Percentiles rank a stretch among this genome's conserved stretches.
Evolutionary conservation across 495 filamentous ascomycete genomes (phyloP).

Genomic region (Trichoderma orchidacearum): DNA sequence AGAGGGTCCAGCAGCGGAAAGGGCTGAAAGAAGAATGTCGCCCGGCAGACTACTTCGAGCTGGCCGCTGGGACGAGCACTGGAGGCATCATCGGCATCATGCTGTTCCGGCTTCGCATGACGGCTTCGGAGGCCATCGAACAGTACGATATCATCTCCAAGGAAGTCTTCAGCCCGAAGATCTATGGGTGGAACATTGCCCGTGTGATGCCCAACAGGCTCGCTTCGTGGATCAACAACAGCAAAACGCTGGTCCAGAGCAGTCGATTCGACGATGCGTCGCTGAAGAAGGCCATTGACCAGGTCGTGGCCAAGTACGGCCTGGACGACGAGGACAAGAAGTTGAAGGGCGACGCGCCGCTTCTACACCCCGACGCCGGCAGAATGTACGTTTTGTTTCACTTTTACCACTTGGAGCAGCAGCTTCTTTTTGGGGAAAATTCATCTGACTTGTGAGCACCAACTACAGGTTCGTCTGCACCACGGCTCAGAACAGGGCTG

Average conservation of each 20-base stretch:
- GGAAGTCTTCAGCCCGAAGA: slow-evolving; percentile 23
- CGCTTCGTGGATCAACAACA: slow-evolving; percentile 13
- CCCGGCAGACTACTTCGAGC: slow-evolving; percentile 32
- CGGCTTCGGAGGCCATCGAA: slow-evolving; percentile 27
- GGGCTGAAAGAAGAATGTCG: slow-evolving; percentile 8
- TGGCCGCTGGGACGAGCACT: slow-evolving; percentile 21
- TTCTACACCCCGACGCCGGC: slow-evolving; percentile 19
- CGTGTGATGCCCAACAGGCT: slow-evolving; percentile 8
- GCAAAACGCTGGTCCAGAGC: neutral
- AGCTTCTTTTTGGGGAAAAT: too few relatives aligned
- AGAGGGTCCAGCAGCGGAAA: neutral
- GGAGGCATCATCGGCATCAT: slow-evolving; percentile 24
- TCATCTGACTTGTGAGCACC: too few relatives aligned
- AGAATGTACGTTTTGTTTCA: slow-evolving; percentile 16
- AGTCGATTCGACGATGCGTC: slow-evolving; percentile 21
- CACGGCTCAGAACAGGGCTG: neutral
- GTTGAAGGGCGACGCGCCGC: slow-evolving; percentile 8
- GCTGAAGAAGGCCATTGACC: slow-evolving; percentile 27
- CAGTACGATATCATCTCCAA: slow-evolving; percentile 24
- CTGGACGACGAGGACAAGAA: slow-evolving; percentile 15
- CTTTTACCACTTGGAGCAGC: too few relatives aligned
- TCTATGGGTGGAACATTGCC: slow-evolving; percentile 16
- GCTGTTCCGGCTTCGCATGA: slow-evolving; percentile 26
- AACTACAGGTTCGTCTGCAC: neutral
- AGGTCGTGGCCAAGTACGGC: slow-evolving; percentile 19